Conservation (phyloP, 108 stramenopile genomes). For the Cyclostephanos invisitatus region DNA sequence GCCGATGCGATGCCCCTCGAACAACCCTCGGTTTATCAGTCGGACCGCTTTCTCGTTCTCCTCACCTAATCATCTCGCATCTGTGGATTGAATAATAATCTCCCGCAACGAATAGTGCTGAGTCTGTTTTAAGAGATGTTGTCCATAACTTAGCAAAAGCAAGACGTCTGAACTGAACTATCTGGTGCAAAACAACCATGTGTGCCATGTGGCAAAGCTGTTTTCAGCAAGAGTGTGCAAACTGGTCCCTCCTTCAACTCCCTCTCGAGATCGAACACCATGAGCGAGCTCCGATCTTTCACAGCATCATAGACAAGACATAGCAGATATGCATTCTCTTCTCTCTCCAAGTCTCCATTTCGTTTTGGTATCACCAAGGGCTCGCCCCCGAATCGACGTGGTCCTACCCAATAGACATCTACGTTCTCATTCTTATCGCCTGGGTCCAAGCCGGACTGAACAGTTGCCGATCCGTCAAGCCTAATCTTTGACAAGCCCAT, state of each 20-base stretch:
- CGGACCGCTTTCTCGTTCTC: no score
- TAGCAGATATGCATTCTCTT: conserved; percentile 54
- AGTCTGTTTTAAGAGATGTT: no score
- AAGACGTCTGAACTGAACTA: conserved; percentile 20
- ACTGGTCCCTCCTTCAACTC: conserved; percentile 61
- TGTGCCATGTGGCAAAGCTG: conserved; percentile 55
- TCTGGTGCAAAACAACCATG: conserved; percentile 60
- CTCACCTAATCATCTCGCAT: no score
- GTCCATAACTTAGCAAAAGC: conserved; percentile 31
- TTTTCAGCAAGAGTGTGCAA: conserved; percentile 48
- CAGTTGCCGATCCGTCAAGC: conserved; percentile 5
- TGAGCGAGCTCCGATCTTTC: conserved; percentile 34
- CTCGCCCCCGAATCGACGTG: conserved; percentile 50
- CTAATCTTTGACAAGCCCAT: conserved; percentile 46
- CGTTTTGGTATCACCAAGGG: conserved; percentile 64
- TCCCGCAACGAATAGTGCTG: no score
- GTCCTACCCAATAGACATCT: conserved; percentile 66
- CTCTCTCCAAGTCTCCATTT: conserved; percentile 41
- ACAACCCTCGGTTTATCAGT: no score
- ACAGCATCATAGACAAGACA: conserved; percentile 60
- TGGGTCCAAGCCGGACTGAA: conserved; percentile 15
- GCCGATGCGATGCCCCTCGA: no score
- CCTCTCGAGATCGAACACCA: conserved; percentile 58
- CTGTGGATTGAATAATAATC: no score
- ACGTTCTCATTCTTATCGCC: conserved; percentile 50